Conservation (phyloP, 306 rosid genomes). For the Prunus mume region DNA sequence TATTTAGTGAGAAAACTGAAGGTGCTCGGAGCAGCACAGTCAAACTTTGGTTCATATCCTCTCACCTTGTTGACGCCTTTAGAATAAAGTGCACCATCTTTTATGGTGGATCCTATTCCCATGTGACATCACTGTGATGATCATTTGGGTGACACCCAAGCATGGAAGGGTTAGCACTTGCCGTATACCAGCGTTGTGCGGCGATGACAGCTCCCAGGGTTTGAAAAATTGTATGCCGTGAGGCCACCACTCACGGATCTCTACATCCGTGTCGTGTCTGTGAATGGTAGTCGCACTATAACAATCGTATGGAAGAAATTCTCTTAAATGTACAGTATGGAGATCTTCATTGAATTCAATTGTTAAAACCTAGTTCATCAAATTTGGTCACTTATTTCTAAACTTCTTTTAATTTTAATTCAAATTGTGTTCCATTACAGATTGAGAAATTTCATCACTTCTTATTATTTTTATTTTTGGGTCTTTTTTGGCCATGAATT, state of each 20-base stretch:
- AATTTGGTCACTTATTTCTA: too few relatives aligned
- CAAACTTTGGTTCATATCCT: not conserved
- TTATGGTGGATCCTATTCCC: not conserved
- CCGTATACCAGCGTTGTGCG: not conserved
- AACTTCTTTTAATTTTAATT: too few relatives aligned
- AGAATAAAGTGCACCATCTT: not conserved
- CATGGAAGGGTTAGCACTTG: not conserved
- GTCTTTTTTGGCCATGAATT: not conserved
- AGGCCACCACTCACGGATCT: not conserved
- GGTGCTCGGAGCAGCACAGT: not conserved
- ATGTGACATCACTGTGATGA: not conserved
- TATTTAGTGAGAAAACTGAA: not conserved
- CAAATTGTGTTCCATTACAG: not conserved
- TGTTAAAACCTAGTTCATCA: too few relatives aligned
- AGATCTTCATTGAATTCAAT: too few relatives aligned
- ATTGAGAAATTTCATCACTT: not conserved
- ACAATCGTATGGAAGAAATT: too few relatives aligned
- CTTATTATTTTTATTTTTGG: too few relatives aligned
- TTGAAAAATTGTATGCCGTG: not conserved
- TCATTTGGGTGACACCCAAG: not conserved
- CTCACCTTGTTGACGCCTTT: not conserved
- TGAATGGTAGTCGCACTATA: too few relatives aligned
- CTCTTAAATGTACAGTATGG: too few relatives aligned
- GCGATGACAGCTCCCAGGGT: not conserved
- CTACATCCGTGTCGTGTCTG: too few relatives aligned